Evolutionary conservation across 257 asterid genomes (phyloP), one percentile per base, ranked within the genome.

Genomic region (Dorcoceras hygrometricum): DNA sequence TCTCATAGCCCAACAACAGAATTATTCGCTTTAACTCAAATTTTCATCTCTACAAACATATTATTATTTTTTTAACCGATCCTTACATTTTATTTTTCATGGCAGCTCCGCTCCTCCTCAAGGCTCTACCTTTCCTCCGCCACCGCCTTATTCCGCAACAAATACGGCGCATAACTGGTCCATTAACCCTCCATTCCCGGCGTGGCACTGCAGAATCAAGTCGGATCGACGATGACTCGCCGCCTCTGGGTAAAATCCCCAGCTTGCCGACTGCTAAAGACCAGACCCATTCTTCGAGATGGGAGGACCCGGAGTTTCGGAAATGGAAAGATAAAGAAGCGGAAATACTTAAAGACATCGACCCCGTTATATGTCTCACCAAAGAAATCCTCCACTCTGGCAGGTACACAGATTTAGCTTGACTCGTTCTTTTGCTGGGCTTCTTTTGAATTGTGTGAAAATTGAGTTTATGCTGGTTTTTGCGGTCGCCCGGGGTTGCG

Each of bases 321-420:
- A 89, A 76, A 68, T 87, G 98, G 98, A 85, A 86, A 57, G 78
- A 60, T 36, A 79, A 75, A 65, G 96, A 91, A 84, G 71, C 87
- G 0, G 78, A 85, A 61, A 89, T 91, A 53, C 88, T 81, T 32
- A 71, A 74, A 28, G 98, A 91, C 27, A 79, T 89, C 57, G 87
- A 87, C 57, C 92, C 95, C 68, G 64, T 87, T 66, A 74, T 77
- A 69, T 68, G 56, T 51, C 86, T 81, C 43, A 71, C 89, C 59
- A 91, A 91, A 67, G 83, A 84, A 56, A 89, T 91, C 53, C 88
- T 91, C 59, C 98, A 91, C 82, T 89, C 96, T 0, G 26, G 80
- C 16, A 87, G 93, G 96, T 88, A 26, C 31, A 51, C 31, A 27
- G 14, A 32, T 34, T 34, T 55, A 18, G 31, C 32, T 69, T 48